Percentiles rank a stretch among this genome's conserved stretches.
Evolutionary conservation across 768 basidiomycete species (phyloP).

Genomic region (Pleurotus cornucopiae): DNA sequence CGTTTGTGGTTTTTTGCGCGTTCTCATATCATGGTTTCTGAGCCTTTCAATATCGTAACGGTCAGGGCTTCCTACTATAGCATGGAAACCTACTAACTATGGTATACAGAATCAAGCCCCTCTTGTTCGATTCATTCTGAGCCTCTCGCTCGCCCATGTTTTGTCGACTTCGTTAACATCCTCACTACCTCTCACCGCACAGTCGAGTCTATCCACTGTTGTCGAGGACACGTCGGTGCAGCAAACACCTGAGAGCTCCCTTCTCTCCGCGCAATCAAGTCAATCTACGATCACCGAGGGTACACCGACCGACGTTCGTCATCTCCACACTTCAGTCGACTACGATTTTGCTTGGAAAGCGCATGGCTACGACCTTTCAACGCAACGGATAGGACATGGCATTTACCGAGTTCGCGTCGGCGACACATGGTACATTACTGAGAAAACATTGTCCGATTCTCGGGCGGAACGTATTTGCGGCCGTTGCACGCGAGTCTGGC

Average conservation of each 20-base stretch:
- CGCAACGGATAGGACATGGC: background rate
- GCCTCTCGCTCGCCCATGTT: constrained; percentile 3
- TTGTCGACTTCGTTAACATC: background rate
- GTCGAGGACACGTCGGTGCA: no score
- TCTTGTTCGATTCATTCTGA: background rate
- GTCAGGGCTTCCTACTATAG: background rate
- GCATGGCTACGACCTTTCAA: constrained; percentile 8
- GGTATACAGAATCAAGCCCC: background rate
- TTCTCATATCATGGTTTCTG: constrained; percentile 8
- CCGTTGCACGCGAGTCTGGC: constrained; percentile 10
- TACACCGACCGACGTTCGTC: no score
- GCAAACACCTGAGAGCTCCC: no score
- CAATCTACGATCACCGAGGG: no score
- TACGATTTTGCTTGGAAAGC: background rate
- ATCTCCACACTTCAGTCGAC: background rate
- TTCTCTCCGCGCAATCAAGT: no score
- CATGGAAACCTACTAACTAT: background rate
- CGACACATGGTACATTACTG: constrained; percentile 4
- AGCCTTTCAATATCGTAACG: constrained; percentile 2
- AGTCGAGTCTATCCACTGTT: no score
- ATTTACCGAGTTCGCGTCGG: background rate
- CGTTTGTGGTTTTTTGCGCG: constrained; percentile 10
- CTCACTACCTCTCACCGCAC: no score
- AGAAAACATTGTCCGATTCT: constrained; percentile 5
- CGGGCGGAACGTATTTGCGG: constrained; percentile 7